Evolutionary conservation across 805 yeast species (phyloP).

Genomic region (Suhomyces emberorum): DNA sequence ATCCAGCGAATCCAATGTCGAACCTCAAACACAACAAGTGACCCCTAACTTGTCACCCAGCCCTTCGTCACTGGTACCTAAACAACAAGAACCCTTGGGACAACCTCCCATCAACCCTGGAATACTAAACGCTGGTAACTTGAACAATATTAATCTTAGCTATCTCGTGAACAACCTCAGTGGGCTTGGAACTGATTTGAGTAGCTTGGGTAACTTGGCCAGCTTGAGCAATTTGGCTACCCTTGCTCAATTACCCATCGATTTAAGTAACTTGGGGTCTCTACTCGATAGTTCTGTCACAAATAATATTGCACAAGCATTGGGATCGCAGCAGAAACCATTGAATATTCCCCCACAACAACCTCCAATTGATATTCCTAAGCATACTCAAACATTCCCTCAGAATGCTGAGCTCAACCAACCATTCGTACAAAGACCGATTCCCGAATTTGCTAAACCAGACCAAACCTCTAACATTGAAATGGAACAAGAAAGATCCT

Average conservation of each 20-base stretch:
- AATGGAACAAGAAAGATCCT: slow-evolving; percentile 3
- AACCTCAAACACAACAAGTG: slow-evolving; percentile 18
- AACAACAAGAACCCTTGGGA: background rate
- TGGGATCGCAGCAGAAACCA: background rate
- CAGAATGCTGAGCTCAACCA: slow-evolving; percentile 6
- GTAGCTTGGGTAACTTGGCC: slow-evolving; percentile 35
- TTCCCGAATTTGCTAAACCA: background rate
- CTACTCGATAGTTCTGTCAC: slow-evolving; percentile 15
- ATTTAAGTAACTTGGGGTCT: slow-evolving; percentile 34
- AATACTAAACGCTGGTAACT: slow-evolving; percentile 30
- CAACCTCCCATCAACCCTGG: slow-evolving; percentile 1
- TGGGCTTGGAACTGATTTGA: slow-evolving; percentile 33
- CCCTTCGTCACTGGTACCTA: slow-evolving; percentile 9
- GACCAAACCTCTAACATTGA: background rate
- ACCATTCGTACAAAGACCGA: background rate
- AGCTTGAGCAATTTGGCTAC: slow-evolving; percentile 39
- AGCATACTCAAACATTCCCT: slow-evolving; percentile 13
- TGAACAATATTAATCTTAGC: slow-evolving; percentile 41
- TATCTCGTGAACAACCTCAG: slow-evolving; percentile 41
- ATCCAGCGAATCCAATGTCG: slow-evolving; percentile 1
- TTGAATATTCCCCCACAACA: background rate
- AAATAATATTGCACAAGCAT: slow-evolving; percentile 1
- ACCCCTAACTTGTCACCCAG: slow-evolving; percentile 24
- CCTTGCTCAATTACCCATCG: slow-evolving; percentile 42
- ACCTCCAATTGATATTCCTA: background rate